Evolutionary conservation across 2,329 filamentous ascomycete species (phyloP).

Genomic region (Orbilia oligospora): DNA sequence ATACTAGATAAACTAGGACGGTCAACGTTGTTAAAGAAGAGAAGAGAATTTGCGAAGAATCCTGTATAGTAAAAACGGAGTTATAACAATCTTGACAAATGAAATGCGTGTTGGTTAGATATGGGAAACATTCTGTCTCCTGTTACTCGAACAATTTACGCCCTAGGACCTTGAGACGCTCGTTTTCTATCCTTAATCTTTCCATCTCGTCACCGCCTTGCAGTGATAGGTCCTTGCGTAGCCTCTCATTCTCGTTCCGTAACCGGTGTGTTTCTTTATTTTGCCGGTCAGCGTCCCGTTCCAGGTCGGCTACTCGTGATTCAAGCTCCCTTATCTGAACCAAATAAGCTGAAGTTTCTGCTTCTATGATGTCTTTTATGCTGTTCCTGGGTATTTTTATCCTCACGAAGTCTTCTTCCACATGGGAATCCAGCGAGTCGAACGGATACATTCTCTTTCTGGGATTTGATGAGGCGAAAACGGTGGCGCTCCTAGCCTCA

Average conservation of each 20-base stretch:
- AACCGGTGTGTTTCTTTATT: conserved; percentile 48
- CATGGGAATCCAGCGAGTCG: conserved; percentile 48
- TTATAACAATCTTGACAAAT: conserved; percentile 41
- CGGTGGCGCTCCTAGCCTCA: conserved; percentile 53
- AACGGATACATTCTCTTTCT: conserved; percentile 58
- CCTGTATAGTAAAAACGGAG: conserved; percentile 33
- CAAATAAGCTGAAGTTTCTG: conserved; percentile 32
- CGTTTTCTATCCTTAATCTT: conserved; percentile 52
- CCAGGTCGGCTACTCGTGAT: conserved; percentile 38
- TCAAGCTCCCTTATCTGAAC: conserved; percentile 43
- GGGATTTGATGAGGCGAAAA: conserved; percentile 53
- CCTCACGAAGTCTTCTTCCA: conserved; percentile 41
- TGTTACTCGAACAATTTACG: conserved; percentile 55
- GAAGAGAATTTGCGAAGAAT: conserved; percentile 29
- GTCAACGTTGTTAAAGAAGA: conserved; percentile 57
- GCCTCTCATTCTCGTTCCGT: conserved; percentile 54
- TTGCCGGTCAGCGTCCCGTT: conserved; percentile 48
- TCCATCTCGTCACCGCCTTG: conserved; percentile 59
- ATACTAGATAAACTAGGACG: conserved; percentile 60
- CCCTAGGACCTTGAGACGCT: conserved; percentile 55
- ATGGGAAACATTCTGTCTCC: neutral
- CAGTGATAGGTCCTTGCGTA: conserved; percentile 55
- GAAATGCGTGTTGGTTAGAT: conserved; percentile 40
- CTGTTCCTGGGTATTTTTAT: conserved; percentile 55
- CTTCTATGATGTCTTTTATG: conserved; percentile 47